Conservation (phyloP, 441 rosid species). For the Iberis amara region DNA sequence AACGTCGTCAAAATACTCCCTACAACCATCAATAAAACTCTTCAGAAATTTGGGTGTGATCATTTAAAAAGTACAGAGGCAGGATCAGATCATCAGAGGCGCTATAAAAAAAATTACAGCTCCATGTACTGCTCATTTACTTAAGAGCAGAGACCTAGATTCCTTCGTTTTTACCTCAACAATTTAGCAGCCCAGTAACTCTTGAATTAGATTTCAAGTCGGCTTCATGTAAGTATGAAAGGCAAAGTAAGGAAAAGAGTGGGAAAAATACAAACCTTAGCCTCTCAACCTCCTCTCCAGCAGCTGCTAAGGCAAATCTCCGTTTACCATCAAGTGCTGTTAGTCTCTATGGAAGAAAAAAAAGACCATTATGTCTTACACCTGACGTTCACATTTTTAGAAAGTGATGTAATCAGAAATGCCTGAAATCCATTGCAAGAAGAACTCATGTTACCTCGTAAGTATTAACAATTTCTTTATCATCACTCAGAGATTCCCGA, state of each 20-base stretch:
- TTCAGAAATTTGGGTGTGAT: conserved; percentile 17
- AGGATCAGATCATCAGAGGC: conserved; percentile 18
- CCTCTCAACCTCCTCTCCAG: conserved; percentile 87
- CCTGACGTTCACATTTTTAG: background rate
- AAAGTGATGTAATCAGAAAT: conserved; percentile 12
- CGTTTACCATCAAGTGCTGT: conserved; percentile 98
- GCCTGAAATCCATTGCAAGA: conserved; percentile 14
- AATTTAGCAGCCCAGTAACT: conserved; percentile 8
- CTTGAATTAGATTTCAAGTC: conserved; percentile 8
- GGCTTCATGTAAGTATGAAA: conserved; percentile 9
- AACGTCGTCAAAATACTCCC: conserved; percentile 98
- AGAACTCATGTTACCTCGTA: conserved; percentile 63
- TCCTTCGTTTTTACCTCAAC: conserved; percentile 8
- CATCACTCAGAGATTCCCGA: conserved; percentile 85
- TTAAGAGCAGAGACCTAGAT: conserved; percentile 13
- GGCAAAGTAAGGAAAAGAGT: conserved; percentile 24
- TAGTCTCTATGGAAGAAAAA: conserved; percentile 55
- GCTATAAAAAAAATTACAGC: conserved; percentile 16
- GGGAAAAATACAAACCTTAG: conserved; percentile 57
- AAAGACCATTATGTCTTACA: conserved; percentile 21
- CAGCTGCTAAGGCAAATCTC: conserved; percentile 98
- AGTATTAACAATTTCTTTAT: conserved; percentile 84
- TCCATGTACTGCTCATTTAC: conserved; percentile 14
- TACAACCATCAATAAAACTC: conserved; percentile 30
- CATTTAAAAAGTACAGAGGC: conserved; percentile 15